A percentile compares a stretch with the other conserved stretches of the same genome.
phyloP scores from a whole-genome alignment of 805 yeast species.

The Candida wancherniae region DNA sequence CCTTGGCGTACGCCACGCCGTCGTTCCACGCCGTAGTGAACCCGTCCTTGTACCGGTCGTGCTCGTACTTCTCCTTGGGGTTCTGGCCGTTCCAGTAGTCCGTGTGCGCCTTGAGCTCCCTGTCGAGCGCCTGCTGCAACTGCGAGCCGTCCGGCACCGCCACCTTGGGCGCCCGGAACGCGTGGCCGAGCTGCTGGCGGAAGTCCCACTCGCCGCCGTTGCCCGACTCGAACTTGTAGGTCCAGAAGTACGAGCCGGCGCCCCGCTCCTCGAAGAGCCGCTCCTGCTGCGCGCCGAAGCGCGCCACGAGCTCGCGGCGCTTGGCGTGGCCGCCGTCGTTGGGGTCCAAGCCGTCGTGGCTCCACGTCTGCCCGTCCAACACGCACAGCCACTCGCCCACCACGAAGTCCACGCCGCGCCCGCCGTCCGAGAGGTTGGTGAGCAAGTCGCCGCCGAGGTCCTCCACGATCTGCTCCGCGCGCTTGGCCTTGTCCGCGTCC shows the following conservation, averaged over 20 bases:
- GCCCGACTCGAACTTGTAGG: constrained; percentile 79
- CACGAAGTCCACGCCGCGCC: constrained; percentile 57
- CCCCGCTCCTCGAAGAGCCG: constrained; percentile 43
- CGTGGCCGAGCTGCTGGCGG: constrained; percentile 60
- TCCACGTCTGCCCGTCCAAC: constrained; percentile 73
- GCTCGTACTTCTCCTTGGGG: constrained; percentile 63
- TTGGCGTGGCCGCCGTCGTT: constrained; percentile 21
- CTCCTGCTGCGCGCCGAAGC: constrained; percentile 58
- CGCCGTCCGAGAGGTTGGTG: constrained; percentile 43
- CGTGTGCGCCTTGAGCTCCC: constrained; percentile 44
- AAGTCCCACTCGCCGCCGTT: constrained; percentile 98
- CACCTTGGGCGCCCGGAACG: constrained; percentile 20
- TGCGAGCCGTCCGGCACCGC: constrained; percentile 37
- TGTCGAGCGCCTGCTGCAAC: constrained; percentile 36
- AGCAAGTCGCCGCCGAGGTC: constrained; percentile 50
- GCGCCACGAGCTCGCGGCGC: constrained; percentile 52
- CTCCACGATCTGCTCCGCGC: constrained; percentile 57
- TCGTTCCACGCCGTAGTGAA: constrained; percentile 74
- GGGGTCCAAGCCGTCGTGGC: constrained; percentile 32
- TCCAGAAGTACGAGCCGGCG: constrained; percentile 86
- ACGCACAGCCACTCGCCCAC: constrained; percentile 93
- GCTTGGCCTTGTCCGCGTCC: constrained; percentile 61
- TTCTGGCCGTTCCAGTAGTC: constrained; percentile 65
- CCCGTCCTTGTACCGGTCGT: constrained; percentile 78
- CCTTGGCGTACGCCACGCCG: constrained; percentile 57